Conservation (phyloP, 2,329 filamentous ascomycete species). For the Fusarium graminum region DNA sequence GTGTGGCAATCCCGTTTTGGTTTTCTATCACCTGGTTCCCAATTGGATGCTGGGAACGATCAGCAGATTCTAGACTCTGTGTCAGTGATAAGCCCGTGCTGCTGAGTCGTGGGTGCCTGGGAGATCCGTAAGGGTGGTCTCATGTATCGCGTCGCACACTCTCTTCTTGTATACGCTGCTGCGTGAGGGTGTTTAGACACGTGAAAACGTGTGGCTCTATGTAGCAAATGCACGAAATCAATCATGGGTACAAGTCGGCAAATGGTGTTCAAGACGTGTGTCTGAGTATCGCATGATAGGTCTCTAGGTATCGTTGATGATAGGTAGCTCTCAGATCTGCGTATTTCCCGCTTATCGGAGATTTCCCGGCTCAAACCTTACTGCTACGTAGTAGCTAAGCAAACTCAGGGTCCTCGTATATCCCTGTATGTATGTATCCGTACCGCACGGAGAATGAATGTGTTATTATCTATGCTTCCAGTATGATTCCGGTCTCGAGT, state of each 20-base stretch:
- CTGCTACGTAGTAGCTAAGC: conserved; percentile 15
- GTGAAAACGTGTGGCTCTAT: neutral
- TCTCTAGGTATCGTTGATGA: neutral
- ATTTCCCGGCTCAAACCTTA: conserved; percentile 38
- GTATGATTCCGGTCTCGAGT: neutral
- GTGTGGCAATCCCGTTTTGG: conserved; percentile 9
- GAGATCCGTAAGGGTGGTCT: conserved; percentile 18
- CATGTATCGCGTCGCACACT: conserved; percentile 1
- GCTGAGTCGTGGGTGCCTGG: conserved; percentile 1
- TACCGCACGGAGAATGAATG: neutral
- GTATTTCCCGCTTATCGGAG: conserved; percentile 46
- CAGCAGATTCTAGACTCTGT: conserved; percentile 24
- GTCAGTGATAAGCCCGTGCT: neutral
- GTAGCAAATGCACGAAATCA: neutral
- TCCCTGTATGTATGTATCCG: conserved; percentile 20
- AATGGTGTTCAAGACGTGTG: neutral
- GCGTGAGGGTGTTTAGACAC: neutral
- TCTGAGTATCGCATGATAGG: neutral
- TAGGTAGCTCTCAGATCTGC: conserved; percentile 20
- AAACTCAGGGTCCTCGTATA: conserved; percentile 28
- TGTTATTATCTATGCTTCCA: conserved; percentile 11
- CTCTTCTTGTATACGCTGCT: neutral
- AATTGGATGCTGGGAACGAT: conserved; percentile 8
- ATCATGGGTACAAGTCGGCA: neutral
- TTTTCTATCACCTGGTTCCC: neutral